Base-by-base conservation (phyloP, 2,329 filamentous ascomycete species). In the Diaporthe sp. region DNA sequence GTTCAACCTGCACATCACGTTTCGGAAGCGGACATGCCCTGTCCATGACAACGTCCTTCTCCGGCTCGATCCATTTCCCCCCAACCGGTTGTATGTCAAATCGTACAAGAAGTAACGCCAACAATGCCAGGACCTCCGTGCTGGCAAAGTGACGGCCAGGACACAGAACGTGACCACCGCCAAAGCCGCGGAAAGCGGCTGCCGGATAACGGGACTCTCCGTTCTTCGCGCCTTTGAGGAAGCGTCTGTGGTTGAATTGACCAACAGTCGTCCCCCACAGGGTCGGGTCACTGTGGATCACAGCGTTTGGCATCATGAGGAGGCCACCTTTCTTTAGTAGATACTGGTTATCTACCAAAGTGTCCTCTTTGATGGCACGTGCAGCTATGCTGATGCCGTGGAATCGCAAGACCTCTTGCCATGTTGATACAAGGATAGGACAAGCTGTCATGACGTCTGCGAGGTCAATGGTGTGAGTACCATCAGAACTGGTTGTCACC, bases 111-210 rank as follows among this genome's bases (percentile, higher is more conserved):
- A 77, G 27, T n/a, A 77, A 44, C 53, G 76, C 74, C 22, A 72
- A 66, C 53, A 77, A 76, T 1, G 59, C 47, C 39, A 77, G 50
- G 53, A 77, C 50, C 42, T 78, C 74, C 0, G 76, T 77, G 70
- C 69, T 76, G 27, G 71, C 76, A 63, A 78, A 77, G 65, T 78
- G 76, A 8, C 75, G 70, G 12, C 76, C 75, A 5, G 74, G 77
- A 37, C 71, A 77, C 6, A 76, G 68, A 1, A 73, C 70, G 3
- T 71, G 59, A n/a, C 76, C 75, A 47, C 72, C 75, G 8, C 75
- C 74, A 35, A 77, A 77, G 5, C 51, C 66, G 7, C 75, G 76
- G 44, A 77, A 78, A 8, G 76, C 75, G 4, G 58, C 75, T 15
- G 74, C 69, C 10, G 69, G 42, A 19, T 19, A 44, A 1, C 27